Evolutionary conservation across 2,329 filamentous ascomycete genomes (phyloP), one percentile per base, ranked within the genome.

Genomic region (Apiospora pterosperma): DNA sequence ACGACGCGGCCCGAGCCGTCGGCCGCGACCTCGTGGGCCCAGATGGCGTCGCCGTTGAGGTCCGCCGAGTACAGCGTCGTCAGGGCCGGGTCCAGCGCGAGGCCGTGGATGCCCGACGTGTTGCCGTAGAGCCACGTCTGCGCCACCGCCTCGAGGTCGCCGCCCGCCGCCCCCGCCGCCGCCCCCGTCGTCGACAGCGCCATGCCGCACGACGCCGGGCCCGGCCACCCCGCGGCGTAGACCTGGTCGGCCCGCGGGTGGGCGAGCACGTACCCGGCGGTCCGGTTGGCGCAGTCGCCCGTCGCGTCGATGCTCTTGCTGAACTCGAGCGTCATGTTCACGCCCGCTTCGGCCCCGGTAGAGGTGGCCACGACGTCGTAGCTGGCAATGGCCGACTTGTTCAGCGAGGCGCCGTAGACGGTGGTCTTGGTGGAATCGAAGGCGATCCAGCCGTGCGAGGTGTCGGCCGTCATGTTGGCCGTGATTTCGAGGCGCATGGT

Each of bases 391-490:
- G 58, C 58, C 11, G 58, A 3, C 58, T 36, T 28, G 16, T 6
- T 5, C 6, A 31, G 42, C 25, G 28, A 64, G 1, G 42, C 34
- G 62, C 58, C 58, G 21, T 60, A 60, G n/a, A 60, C 58, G 36
- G 38, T 60, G 21, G 12, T 23, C 36, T 19, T 25, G 34, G 7
- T 44, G n/a, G 67, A 68, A 16, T 68, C 67, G 41, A 71, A 66
- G 7, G 67, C 58, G 19, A 71, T 67, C 69, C 70, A 71, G 19
- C 65, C 62, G 19, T 70, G 67, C 2, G 65, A 23, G 2, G 66
- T 23, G n/a, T 68, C 52, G 16, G 69, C 66, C 16, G 52, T 61
- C 16, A 66, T 66, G 31, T 64, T 85, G 76, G 90, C 88, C 72
- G 89, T 77, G 58, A 63, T 36, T 38, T 38, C 39, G 34, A 52